phyloP scores from a whole-genome alignment of 2,329 filamentous ascomycete species.

The Penicillium vulpinum region DNA sequence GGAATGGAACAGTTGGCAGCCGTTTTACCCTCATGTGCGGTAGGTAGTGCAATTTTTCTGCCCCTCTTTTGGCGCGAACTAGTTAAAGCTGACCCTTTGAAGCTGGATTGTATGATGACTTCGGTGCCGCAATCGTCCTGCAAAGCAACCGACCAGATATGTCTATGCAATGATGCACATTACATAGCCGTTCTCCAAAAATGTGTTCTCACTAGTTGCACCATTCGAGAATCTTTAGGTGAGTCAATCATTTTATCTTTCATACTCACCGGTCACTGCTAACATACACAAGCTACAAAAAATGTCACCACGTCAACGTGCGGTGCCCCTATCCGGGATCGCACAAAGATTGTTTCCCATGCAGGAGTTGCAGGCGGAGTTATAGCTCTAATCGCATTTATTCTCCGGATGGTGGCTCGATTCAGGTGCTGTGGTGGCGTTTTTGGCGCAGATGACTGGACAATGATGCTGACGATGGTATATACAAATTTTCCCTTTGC shows the following conservation, averaged over 20 bases:
- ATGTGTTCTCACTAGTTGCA: slow-evolving; percentile 41
- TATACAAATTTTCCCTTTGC: slow-evolving; percentile 2
- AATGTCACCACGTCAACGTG: slow-evolving; percentile 45
- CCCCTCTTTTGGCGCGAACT: background rate
- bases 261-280: background rate
- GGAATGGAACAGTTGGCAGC: slow-evolving; percentile 15
- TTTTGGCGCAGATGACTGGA: slow-evolving; percentile 45
- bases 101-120: slow-evolving; percentile 27
- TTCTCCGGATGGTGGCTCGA: slow-evolving; percentile 41
- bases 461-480: slow-evolving; percentile 37
- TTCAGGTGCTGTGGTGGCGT: slow-evolving; percentile 35
- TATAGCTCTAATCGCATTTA: slow-evolving; percentile 36
- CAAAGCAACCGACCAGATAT: slow-evolving; percentile 39
- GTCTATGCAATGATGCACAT: slow-evolving; percentile 41
- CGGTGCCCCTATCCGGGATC: slow-evolving; percentile 40
- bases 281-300: slow-evolving; percentile 38
- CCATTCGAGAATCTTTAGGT: slow-evolving; percentile 41
- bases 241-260: slow-evolving; percentile 5
- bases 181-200: slow-evolving; percentile 34
- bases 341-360: slow-evolving; percentile 31
- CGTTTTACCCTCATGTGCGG: slow-evolving; percentile 24
- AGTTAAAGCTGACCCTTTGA: slow-evolving; percentile 1
- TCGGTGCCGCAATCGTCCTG: slow-evolving; percentile 39
- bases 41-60: slow-evolving; percentile 8
- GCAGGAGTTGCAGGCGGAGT: slow-evolving; percentile 37